phyloP scores from a whole-genome alignment of 2,329 filamentous ascomycete genomes.

The Kalaharituber pfeilii region DNA sequence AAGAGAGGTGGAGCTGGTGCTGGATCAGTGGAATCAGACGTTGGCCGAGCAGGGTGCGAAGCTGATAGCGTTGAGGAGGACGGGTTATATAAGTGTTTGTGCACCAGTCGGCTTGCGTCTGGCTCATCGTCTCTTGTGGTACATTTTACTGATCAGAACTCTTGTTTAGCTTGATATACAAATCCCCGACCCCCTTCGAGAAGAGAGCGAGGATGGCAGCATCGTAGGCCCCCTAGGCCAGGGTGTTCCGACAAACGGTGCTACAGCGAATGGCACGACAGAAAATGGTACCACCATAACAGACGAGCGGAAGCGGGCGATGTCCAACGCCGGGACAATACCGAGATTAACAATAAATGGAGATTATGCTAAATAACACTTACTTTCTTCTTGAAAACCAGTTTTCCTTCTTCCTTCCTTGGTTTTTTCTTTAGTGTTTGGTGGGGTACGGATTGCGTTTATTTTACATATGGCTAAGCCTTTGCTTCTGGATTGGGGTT shows the following conservation, averaged over 20 bases:
- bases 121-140: not conserved
- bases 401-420: too few species aligned
- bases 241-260: not conserved
- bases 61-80: constrained; percentile 61
- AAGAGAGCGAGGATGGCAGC: constrained; percentile 3
- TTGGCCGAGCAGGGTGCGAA: constrained; percentile 45
- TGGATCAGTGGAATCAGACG: constrained; percentile 71
- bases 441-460: too few species aligned
- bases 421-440: too few species aligned
- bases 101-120: not conserved
- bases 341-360: constrained; percentile 2
- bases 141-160: not conserved
- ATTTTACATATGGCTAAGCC: too few species aligned
- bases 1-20: constrained; percentile 54
- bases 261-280: not conserved
- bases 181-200: constrained; percentile 47
- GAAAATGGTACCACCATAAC: not conserved
- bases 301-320: not conserved
- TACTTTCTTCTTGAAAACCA: constrained; percentile 12
- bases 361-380: not conserved
- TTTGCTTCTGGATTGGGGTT: too few species aligned
- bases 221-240: not conserved
- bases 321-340: not conserved
- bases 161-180: constrained; percentile 54
- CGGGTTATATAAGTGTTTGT: constrained; percentile 70